A percentile compares a stretch with the other conserved stretches of the same genome.
These are phyloP conservation scores for Tillandsia leiboldiana DNA, from an alignment of 176 grass and related monocot species.

Conservation along the genomic window DNA sequence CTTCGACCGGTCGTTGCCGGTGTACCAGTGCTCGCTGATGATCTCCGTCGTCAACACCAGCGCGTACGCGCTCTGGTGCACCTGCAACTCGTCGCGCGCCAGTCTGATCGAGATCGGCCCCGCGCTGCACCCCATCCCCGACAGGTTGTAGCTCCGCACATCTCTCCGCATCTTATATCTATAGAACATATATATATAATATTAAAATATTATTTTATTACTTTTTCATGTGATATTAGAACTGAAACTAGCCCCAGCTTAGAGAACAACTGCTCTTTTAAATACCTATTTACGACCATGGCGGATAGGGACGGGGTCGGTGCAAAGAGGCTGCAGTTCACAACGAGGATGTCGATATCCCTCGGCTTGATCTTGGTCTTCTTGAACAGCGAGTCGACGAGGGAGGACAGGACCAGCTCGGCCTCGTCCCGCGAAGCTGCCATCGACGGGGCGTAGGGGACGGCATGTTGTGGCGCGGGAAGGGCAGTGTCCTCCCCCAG, in stretches of 20 bases:
- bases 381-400: conserved; percentile 59
- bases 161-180: conserved; percentile 64
- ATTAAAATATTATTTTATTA: too few relatives aligned
- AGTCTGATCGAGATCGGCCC: conserved; percentile 74
- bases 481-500: conserved; percentile 84
- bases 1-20: conserved; percentile 48
- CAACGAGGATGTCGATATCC: conserved; percentile 70
- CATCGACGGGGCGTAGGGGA: conserved; percentile 72
- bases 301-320: conserved; percentile 84
- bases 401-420: conserved; percentile 64
- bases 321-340: conserved; percentile 88
- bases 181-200: too few relatives aligned
- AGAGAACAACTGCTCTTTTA: too few relatives aligned
- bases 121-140: conserved; percentile 92
- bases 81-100: conserved; percentile 66
- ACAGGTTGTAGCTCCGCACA: conserved; percentile 70
- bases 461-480: conserved; percentile 49
- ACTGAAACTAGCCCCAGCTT: too few relatives aligned
- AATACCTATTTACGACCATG: conserved; percentile 75
- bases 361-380: conserved; percentile 61
- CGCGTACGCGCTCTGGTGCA: conserved; percentile 58
- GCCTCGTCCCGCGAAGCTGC: conserved; percentile 63
- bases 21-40: conserved; percentile 54
- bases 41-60: conserved; percentile 79
- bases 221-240: too few relatives aligned